A percentile compares a stretch with the other conserved stretches of the same genome.
These are phyloP conservation scores for Spiraea crenata DNA, from an alignment of 331 rosid genomes.

Conservation along the genomic window DNA sequence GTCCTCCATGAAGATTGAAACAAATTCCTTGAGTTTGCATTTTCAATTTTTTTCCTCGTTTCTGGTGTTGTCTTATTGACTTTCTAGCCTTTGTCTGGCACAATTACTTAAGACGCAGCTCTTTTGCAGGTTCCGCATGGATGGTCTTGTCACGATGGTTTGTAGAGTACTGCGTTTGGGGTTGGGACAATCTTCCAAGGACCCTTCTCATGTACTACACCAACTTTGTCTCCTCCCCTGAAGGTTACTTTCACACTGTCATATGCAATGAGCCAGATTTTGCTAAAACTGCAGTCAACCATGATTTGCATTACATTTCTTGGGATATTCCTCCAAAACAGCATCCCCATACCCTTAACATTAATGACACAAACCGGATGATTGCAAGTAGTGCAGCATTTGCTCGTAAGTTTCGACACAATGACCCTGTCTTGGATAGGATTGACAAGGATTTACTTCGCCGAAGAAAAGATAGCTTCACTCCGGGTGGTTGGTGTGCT, in stretches of 20 bases:
- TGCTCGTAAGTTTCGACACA: constrained; percentile 64
- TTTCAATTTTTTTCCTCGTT: neutral
- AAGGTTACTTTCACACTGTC: constrained; percentile 95
- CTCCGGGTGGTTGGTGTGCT: constrained; percentile 90
- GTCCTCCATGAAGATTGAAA: neutral
- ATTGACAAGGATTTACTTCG: constrained; percentile 60
- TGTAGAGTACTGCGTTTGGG: constrained; percentile 75
- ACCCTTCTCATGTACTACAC: constrained; percentile 92
- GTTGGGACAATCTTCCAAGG: constrained; percentile 97
- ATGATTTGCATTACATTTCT: constrained; percentile 77
- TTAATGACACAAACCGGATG: constrained; percentile 72
- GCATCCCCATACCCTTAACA: constrained; percentile 76
- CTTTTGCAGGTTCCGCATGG: constrained; percentile 92
- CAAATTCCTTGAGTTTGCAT: neutral
- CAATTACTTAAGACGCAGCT: constrained; percentile 18
- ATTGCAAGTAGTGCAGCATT: constrained; percentile 74
- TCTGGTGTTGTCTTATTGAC: neutral
- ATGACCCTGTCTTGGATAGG: constrained; percentile 61
- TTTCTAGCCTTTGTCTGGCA: neutral
- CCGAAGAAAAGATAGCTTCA: constrained; percentile 46
- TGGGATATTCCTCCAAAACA: constrained; percentile 89
- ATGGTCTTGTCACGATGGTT: constrained; percentile 76
- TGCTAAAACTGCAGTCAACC: constrained; percentile 68
- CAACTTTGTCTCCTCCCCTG: constrained; percentile 89
- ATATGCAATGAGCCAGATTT: constrained; percentile 76